A percentile compares a stretch with the other conserved stretches of the same genome.
Conservation (phyloP, 345 rosid genomes). For the Eucalyptus regnans region DNA sequence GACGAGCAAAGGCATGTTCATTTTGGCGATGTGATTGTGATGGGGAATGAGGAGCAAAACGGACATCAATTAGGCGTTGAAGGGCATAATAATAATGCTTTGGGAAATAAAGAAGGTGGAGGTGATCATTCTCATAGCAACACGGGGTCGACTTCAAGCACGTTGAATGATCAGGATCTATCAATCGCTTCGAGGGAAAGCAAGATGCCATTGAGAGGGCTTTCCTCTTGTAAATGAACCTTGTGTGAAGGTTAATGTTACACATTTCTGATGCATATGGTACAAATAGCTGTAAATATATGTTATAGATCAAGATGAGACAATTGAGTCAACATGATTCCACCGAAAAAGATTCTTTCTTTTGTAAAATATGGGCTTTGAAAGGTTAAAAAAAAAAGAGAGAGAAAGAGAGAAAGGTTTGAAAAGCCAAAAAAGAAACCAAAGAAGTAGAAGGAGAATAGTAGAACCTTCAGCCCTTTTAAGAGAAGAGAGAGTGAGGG, state of each 20-base stretch:
- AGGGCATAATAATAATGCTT: not conserved
- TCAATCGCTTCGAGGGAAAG: not conserved
- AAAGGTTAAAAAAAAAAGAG: too few relatives aligned
- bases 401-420: too few relatives aligned
- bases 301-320: not conserved
- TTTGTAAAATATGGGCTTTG: too few relatives aligned
- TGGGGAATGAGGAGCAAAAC: slow-evolving; percentile 10
- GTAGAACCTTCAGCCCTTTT: too few relatives aligned
- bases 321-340: not conserved
- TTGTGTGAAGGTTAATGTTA: not conserved
- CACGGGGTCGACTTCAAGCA: not conserved
- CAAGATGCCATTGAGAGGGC: slow-evolving; percentile 8
- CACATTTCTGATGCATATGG: not conserved
- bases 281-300: not conserved
- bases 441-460: too few relatives aligned
- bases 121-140: not conserved
- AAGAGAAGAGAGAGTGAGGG: too few relatives aligned
- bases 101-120: not conserved
- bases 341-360: not conserved
- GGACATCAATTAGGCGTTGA: not conserved
- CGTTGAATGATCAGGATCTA: not conserved
- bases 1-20: slow-evolving; percentile 20
- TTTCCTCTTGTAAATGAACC: too few relatives aligned
- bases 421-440: too few relatives aligned
- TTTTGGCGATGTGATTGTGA: slow-evolving; percentile 29